Base-by-base conservation (phyloP, 495 filamentous ascomycete species). In the Penicillium macrosclerotiorum region DNA sequence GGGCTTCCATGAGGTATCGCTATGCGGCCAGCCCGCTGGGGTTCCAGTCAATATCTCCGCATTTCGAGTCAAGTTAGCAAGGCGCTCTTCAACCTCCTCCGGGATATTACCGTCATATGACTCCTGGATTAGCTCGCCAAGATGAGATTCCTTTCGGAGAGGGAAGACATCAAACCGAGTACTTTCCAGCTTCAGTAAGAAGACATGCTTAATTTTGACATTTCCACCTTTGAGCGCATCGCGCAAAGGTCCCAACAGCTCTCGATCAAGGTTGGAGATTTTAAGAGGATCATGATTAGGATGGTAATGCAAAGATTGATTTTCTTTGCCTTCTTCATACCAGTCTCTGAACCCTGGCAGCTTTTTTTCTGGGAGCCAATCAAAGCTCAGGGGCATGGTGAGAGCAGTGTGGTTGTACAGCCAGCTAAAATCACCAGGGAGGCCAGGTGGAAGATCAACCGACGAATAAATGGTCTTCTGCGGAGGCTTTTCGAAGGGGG, bases 151-250 rank as follows among this genome's bases (percentile, higher is more conserved):
- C 16, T 70, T 71, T 27, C 63, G 59, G 8, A 73, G 39, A 1
- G 71, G 71, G 47, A 74, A 74, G 13, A 72, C 59, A 49, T 74
- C 71, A 36, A 62, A 65, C 20, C 71, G 59, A 9, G 70, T 71
- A 25, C 67, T 71, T 55, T 74, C 71, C 29, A 74, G 47, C 37
- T 69, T 63, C 37, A 74, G 44, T 5, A 74, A 27, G 23, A 73
- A 56, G 33, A 74, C 53, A 37, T 74, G 69, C 23, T 60, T 59
- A 30, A 73, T 62, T 3, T 46, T 50, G n/a, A 63, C 51, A 17
- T 54, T 48, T 3, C 57, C 54, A 16, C 54, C 48, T 12, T 55
- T 56, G 4, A 73, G 49, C 1, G 57, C 52, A 16, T 69, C 48
- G 4, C 52, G 47, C 4, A 68, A 47, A 2, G 64, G 51, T 23